Base-by-base conservation (phyloP, 2,329 filamentous ascomycete species). In the Aspergillus neotritici region DNA sequence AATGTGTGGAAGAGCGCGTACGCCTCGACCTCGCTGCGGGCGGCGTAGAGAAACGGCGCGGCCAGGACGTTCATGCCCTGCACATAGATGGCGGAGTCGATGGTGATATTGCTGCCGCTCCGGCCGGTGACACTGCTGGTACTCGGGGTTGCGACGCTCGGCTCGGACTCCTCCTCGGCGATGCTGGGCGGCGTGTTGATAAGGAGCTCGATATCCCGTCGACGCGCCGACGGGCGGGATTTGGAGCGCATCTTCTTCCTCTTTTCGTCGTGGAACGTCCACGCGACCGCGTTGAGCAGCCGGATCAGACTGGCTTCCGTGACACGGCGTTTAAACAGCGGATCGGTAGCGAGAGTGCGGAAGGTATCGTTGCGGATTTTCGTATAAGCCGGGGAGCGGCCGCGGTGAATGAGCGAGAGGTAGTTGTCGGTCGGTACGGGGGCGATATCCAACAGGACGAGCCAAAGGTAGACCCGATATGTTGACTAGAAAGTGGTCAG, bases 331-430 rank as follows among this genome's bases (percentile, higher is more conserved):
- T 93, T 87, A 74, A 97, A 98, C 30, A 98, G 80, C n/a, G 91
- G 90, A 60, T 98, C 93, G 40, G 91, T 96, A 28, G 93, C 93
- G 42, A 98, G 76, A 1, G 93, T 98, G 56, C 93, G 87, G 66
- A 97, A 97, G 32, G 93, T 96, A 66, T 98, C 93, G 68, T 98
- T 96, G 64, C 90, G 87, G 62, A 98, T 98, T 71, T 98, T 98
- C 58, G 87, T 82, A 70, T 98, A 95, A 35, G 89, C 90, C 1
- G 91, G 90, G 3, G 91, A 97, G 16, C 91, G 86, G 50, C 93
- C 91, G 51, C 93, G 87, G 61, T 94, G 89, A 52, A 98, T 85
- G 34, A 97, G 84, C 44, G 80, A 78, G 52, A 97, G 85, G 65
- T 98, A 98, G 48, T 84, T 78, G 57, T 95, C 87, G 46, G 93